Percentiles rank a stretch among this genome's conserved stretches.
These are phyloP conservation scores for Erigeron philadelphicus DNA, from an alignment of 140 eudicot species.

Conservation along the genomic window DNA sequence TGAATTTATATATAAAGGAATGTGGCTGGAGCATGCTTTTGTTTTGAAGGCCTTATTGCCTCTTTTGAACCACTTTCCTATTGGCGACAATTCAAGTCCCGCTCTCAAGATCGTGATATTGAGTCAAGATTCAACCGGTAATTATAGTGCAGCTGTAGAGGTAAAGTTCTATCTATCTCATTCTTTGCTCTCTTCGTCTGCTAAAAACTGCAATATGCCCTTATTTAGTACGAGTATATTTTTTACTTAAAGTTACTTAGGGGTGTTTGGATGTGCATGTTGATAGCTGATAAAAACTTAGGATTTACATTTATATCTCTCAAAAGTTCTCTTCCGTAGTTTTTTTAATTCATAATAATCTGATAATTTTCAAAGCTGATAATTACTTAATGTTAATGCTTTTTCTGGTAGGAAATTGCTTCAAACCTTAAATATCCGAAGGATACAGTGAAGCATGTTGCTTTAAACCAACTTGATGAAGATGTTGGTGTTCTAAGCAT, in stretches of 20 bases:
- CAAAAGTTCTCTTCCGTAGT: background rate
- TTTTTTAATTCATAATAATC: background rate
- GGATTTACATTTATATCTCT: too few relatives aligned
- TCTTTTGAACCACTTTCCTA: conserved; percentile 39
- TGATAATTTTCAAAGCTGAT: background rate
- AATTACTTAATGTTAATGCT: conserved; percentile 12
- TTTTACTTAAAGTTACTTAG: conserved; percentile 16
- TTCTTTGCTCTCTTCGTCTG: background rate
- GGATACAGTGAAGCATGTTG: conserved; percentile 56
- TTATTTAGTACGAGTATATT: background rate
- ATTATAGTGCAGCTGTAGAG: conserved; percentile 68
- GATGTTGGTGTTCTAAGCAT: conserved; percentile 36
- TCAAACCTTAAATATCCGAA: conserved; percentile 52
- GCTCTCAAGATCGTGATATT: conserved; percentile 57
- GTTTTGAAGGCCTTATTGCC: conserved; percentile 68
- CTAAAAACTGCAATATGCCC: background rate
- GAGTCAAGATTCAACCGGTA: conserved; percentile 44
- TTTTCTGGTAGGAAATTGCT: conserved; percentile 51
- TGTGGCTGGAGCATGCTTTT: conserved; percentile 90
- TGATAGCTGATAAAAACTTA: background rate
- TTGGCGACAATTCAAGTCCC: conserved; percentile 30
- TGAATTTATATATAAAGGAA: conserved; percentile 62
- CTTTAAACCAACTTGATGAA: conserved; percentile 28
- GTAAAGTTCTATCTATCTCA: conserved; percentile 28
- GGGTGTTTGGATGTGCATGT: background rate